Percentiles rank a stretch among this genome's conserved stretches.
phyloP scores from a whole-genome alignment of 2,329 filamentous ascomycete genomes.

The Fusarium sp. region DNA sequence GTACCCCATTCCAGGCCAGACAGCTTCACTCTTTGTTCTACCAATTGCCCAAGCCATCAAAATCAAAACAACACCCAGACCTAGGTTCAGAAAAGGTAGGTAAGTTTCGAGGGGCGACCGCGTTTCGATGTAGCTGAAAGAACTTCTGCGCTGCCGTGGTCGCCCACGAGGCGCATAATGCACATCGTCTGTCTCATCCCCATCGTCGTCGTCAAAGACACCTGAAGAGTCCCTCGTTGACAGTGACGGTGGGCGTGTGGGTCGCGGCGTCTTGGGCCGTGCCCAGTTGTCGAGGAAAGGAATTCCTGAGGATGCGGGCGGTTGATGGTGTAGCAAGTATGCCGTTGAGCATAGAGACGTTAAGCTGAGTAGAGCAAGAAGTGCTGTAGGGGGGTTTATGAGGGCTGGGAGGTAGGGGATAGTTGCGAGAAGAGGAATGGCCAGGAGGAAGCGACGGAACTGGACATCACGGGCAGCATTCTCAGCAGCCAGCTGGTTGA shows the following conservation, averaged over 20 bases:
- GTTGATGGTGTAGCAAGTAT: constrained; percentile 69
- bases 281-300: constrained; percentile 60
- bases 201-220: constrained; percentile 30
- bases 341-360: constrained; percentile 71
- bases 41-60: constrained; percentile 57
- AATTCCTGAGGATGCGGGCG: constrained; percentile 67
- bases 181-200: constrained; percentile 33
- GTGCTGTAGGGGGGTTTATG: constrained; percentile 51
- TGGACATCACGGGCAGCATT: constrained; percentile 69
- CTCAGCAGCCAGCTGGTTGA: constrained; percentile 63
- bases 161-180: constrained; percentile 25
- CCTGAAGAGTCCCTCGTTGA: constrained; percentile 30
- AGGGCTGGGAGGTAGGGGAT: constrained; percentile 63
- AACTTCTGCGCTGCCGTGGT: constrained; percentile 34
- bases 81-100: constrained; percentile 70
- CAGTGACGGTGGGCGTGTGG: constrained; percentile 42
- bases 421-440: constrained; percentile 67
- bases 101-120: constrained; percentile 65
- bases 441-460: constrained; percentile 68
- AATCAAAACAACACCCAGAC: constrained; percentile 64
- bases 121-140: constrained; percentile 40
- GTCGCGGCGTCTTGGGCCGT: constrained; percentile 43
- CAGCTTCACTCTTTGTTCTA: constrained; percentile 49
- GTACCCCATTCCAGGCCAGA: constrained; percentile 59
- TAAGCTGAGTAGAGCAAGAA: constrained; percentile 68